Base-by-base conservation (phyloP, 2,329 filamentous ascomycete species). In the Cladosporium phlei region DNA sequence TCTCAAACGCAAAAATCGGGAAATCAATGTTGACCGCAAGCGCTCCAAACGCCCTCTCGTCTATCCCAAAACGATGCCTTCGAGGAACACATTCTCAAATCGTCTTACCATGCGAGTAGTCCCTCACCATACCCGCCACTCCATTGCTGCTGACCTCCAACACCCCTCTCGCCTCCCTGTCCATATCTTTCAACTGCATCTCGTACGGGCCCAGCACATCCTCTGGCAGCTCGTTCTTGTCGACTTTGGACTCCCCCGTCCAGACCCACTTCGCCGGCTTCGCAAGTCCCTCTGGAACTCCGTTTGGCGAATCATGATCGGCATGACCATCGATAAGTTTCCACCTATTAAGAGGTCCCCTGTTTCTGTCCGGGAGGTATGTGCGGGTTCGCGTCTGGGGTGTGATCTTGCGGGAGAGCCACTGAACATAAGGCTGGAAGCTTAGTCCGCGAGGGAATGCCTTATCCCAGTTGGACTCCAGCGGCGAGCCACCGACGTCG, bases 261-360 rank as follows among this genome's bases (percentile, higher is more conserved):
- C 34, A 40, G 11, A 40, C 28, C 45, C 34, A 40, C 28, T 48
- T 48, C 1, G 38, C 45, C 2, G 45, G 27, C 16, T 22, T 30
- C 19, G 25, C 34, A n/a, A 33, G 4, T 5, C 27, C 40, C 4
- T 14, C 28, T 12, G 46, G 30, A 1, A 43, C 32, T 2, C 34
- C 47, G 11, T 48, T 22, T 6, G 49, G 44, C 32, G 11, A 4
- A 1, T 47, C 34, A 8, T 51, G 49, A 9, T 38, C 22, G 10
- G 50, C 43, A 40, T 62, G 59, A 2, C 58, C 60, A 39, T 65
- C 64, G 2, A 55, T 48, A 1, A 66, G 52, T 24, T 49, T 48
- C 64, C 64, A 66, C 17, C 56, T 57, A 12, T 57, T 37, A 7
- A 66, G 47, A 2, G 63, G 61, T 2, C 60, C 61, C 3, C 49